These are phyloP conservation scores for Ustilago xerochloae DNA, from an alignment of 1,284 basidiomycete genomes.

Conservation along the genomic window DNA sequence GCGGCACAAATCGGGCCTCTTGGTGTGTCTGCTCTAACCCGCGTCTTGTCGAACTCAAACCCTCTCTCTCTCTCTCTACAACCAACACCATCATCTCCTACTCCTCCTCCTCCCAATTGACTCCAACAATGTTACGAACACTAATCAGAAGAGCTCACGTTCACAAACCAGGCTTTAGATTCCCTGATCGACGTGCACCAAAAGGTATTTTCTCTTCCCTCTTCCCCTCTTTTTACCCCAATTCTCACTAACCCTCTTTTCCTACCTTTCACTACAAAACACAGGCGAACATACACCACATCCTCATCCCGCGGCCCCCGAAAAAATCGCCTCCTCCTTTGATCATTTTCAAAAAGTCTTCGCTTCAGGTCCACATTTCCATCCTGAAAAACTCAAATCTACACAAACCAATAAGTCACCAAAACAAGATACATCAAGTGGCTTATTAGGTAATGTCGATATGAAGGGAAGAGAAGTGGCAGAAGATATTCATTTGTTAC, in stretches of 20 bases:
- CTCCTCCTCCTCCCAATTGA: neutral
- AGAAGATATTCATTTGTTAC: conserved; percentile 45
- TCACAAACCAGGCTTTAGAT: conserved; percentile 57
- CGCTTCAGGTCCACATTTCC: conserved; percentile 63
- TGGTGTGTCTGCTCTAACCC: neutral
- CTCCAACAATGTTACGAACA: conserved; percentile 49
- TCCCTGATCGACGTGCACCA: conserved; percentile 58
- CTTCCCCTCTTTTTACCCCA: neutral
- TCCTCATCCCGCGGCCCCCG: conserved; percentile 65
- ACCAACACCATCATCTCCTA: neutral
- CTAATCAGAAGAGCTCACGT: conserved; percentile 50
- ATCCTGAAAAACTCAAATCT: conserved; percentile 56
- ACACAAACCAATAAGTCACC: neutral
- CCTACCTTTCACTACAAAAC: neutral
- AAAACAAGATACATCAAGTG: conserved; percentile 1
- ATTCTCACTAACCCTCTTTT: neutral
- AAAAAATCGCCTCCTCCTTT: conserved; percentile 51
- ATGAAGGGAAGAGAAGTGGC: conserved; percentile 37
- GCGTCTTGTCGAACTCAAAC: neutral
- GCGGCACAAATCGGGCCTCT: conserved; percentile 27
- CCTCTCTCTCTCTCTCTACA: neutral
- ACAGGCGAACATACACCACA: conserved; percentile 57
- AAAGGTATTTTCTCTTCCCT: conserved; percentile 31
- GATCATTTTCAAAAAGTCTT: conserved; percentile 60
- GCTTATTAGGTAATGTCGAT: conserved; percentile 14